Evolutionary conservation across 176 grass and related monocot genomes (phyloP), one percentile per base, ranked within the genome.

Genomic region (Coix lacrymajobi): DNA sequence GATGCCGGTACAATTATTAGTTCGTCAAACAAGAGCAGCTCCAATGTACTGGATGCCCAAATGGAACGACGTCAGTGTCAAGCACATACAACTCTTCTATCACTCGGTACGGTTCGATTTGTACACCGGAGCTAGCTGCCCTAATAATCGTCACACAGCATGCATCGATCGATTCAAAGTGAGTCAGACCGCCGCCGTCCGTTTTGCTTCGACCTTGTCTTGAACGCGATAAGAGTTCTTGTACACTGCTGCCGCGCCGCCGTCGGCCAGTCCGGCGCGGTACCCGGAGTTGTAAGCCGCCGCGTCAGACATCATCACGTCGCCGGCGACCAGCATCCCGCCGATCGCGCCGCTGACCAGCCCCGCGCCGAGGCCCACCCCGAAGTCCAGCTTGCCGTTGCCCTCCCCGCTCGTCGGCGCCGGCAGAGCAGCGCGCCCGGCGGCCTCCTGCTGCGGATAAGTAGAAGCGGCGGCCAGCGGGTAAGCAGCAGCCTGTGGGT

Each of bases 271-370:
- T 17, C 87, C 92, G 5, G 71, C 96, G 39, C 81, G 81, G 81
- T 94, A 97, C 3, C 91, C 91, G 8, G 58, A 61, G 43, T 80
- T 82, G 62, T 94, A 94, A 3, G 72, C 87, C 41, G 80, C 72
- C 14, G 30, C 79, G 43, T 97, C 89, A 0, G 92, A 80, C 75
- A 90, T 62, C 25, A 89, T 87, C 24, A 90, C 90, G 29, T 92
- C 94, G 29, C 83, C 81, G 29, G 87, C 88, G 24, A 86, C 67
- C 45, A 90, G 58, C 62, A 92, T 86, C 30, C 91, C 89, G 56
- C 91, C 83, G 52, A 90, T 83, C 0, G 92, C 92, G 36, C 93
- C 93, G 33, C 85, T 61, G 9, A 89, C 84, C 70, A 89, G 45
- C n/a, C 94, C 87, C 10, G 84, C 84, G n/a, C 78, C 89, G 11